Base-by-base conservation (phyloP, 805 yeast genomes). In the Cyberlindnera bimundalis region DNA sequence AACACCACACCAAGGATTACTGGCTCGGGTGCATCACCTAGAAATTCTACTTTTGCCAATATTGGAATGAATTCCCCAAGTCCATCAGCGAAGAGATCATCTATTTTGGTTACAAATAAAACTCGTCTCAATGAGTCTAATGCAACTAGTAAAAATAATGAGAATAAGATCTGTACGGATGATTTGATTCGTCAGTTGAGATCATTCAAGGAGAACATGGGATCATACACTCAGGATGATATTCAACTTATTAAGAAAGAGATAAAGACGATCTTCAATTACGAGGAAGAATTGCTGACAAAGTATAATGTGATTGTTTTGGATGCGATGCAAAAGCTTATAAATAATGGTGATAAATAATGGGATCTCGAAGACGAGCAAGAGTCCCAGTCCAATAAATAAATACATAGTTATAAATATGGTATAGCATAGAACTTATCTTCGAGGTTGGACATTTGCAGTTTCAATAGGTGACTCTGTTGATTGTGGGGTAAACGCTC, bases 381-480 rank as follows among this genome's bases (percentile, higher is more conserved):
- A n/a, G n/a, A n/a, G n/a, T n/a, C n/a, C n/a, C n/a, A n/a, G n/a
- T n/a, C n/a, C n/a, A n/a, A n/a, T n/a, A n/a, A n/a, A n/a, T n/a
- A n/a, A n/a, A n/a, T n/a, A n/a, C n/a, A n/a, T n/a, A n/a, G n/a
- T n/a, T n/a, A n/a, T n/a, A n/a, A n/a, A n/a, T n/a, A n/a, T n/a
- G n/a, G n/a, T n/a, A n/a, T n/a, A n/a, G n/a, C n/a, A n/a, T n/a
- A n/a, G n/a, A n/a, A 15, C 20, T 36, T 51, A 45, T 31, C 53
- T 40, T 42, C 66, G 58, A 23, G 74, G 71, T 42, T 63, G 65
- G 19, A 72, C 59, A 0, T 55, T 42, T 4, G 76, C 67, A 3
- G 66, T 35, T 34, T 64, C 59, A 16, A 70, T 67, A 10, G 74
- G 73, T 13, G 48, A 37, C 5, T 49, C 53, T 14, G 39, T 37